phyloP scores from a whole-genome alignment of 2,329 filamentous ascomycete species.

The Rasamsonia emersonii region DNA sequence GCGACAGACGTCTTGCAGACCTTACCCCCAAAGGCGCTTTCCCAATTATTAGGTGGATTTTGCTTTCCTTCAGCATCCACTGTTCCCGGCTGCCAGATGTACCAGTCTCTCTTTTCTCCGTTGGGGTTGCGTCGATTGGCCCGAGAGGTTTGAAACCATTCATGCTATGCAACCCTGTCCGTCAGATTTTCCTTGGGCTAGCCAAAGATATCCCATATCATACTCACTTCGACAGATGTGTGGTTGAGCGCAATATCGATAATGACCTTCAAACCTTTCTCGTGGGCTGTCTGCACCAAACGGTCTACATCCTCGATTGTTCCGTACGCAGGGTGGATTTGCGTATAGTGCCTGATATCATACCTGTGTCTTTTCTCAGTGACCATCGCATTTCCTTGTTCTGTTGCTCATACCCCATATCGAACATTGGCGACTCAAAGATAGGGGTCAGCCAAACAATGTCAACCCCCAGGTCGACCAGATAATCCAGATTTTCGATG shows the following conservation, averaged over 20 bases:
- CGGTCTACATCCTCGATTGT: slow-evolving; percentile 38
- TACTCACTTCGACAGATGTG: slow-evolving; percentile 21
- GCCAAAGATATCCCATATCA: not conserved
- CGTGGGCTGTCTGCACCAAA: slow-evolving; percentile 35
- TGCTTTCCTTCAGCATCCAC: too few relatives aligned
- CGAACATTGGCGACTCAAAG: slow-evolving; percentile 39
- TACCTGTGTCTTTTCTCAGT: slow-evolving; percentile 7
- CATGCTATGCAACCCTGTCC: too few relatives aligned
- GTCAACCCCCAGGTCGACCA: slow-evolving; percentile 18
- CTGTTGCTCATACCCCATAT: slow-evolving; percentile 42
- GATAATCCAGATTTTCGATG: slow-evolving; percentile 21
- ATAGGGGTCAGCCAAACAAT: slow-evolving; percentile 39
- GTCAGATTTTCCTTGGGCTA: not conserved
- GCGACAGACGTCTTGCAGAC: too few relatives aligned
- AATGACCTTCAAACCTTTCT: slow-evolving; percentile 41
- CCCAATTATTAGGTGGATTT: too few relatives aligned
- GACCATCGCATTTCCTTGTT: slow-evolving; percentile 2
- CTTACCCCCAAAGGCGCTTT: too few relatives aligned
- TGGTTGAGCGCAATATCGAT: slow-evolving; percentile 42
- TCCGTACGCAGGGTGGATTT: slow-evolving; percentile 41
- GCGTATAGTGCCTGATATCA: slow-evolving; percentile 48
- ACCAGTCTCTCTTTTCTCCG: slow-evolving; percentile 5
- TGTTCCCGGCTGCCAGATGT: slow-evolving; percentile 19
- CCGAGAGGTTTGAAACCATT: slow-evolving; percentile 6
- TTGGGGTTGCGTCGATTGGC: not conserved